phyloP scores from a whole-genome alignment of 139 green algal genomes.

The Coccomyxa sp. region DNA sequence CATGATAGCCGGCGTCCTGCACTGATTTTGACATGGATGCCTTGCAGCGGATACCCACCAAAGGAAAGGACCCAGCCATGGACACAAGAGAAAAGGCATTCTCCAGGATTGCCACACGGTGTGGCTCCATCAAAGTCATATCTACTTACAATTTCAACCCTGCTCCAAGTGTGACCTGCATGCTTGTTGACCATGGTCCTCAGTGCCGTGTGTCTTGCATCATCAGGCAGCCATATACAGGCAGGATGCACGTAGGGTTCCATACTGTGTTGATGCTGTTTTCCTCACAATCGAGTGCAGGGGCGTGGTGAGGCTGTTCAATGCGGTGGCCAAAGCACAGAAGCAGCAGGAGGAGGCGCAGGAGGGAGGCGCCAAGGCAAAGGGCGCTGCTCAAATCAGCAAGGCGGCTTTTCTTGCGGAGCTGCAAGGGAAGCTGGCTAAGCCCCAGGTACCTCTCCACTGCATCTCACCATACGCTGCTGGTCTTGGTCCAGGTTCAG shows the following conservation, averaged over 20 bases:
- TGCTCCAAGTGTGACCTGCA: neutral
- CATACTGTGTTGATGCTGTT: too few relatives aligned
- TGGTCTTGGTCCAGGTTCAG: too few relatives aligned
- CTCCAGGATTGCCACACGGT: conserved; percentile 56
- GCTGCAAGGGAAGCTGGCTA: conserved; percentile 25
- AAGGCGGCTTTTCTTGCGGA: conserved; percentile 70
- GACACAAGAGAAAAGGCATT: conserved; percentile 70
- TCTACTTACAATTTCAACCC: neutral
- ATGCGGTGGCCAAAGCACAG: conserved; percentile 79
- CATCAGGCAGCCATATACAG: too few relatives aligned
- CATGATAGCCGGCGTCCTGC: neutral
- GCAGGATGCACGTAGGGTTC: too few relatives aligned
- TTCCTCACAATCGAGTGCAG: conserved; percentile 22
- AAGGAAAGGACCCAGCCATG: conserved; percentile 57
- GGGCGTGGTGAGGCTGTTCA: conserved; percentile 87
- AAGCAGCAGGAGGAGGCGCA: conserved; percentile 24
- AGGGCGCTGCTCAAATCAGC: conserved; percentile 26
- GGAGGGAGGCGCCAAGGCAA: conserved; percentile 5
- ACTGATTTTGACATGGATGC: too few relatives aligned
- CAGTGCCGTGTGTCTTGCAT: too few relatives aligned
- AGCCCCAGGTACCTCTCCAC: neutral
- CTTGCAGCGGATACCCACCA: conserved; percentile 19
- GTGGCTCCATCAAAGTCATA: neutral
- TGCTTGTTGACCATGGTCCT: neutral
- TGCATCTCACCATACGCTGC: too few relatives aligned